These are phyloP conservation scores for Anisodus tanguticus DNA, from an alignment of 257 asterid genomes.

Conservation along the genomic window DNA sequence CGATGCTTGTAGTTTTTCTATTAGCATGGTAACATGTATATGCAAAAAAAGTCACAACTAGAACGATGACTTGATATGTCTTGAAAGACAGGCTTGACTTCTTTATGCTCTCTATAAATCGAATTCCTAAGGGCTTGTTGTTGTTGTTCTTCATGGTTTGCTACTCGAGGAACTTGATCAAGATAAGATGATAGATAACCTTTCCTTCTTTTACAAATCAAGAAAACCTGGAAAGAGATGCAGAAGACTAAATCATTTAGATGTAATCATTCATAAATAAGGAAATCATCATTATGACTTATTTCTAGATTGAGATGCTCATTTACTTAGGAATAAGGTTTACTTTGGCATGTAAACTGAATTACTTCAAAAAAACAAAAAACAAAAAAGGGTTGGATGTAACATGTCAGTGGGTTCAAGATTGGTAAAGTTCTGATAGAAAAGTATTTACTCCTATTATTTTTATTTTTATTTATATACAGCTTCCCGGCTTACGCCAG, in stretches of 20 bases:
- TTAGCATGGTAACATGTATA: slow-evolving; percentile 84
- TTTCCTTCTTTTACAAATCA: slow-evolving; percentile 21
- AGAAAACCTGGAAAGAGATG: slow-evolving; percentile 5
- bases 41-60: slow-evolving; percentile 79
- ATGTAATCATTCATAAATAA: background rate
- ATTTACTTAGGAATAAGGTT: background rate
- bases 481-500: too few species aligned
- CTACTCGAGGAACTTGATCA: background rate
- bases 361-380: too few species aligned
- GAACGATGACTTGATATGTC: slow-evolving; percentile 76
- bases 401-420: too few species aligned
- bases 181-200: slow-evolving; percentile 1
- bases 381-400: too few species aligned
- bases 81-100: slow-evolving; percentile 69
- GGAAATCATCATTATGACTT: background rate
- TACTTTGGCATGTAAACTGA: background rate
- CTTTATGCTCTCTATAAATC: slow-evolving; percentile 56
- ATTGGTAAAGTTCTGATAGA: too few species aligned
- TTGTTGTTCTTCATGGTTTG: slow-evolving; percentile 30
- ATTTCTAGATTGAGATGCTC: background rate
- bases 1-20: slow-evolving; percentile 88
- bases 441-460: too few species aligned
- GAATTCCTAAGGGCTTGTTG: slow-evolving; percentile 72
- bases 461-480: too few species aligned
- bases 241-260: background rate